Base-by-base conservation (phyloP, 1,284 basidiomycete genomes). In the Malassezia nana region DNA sequence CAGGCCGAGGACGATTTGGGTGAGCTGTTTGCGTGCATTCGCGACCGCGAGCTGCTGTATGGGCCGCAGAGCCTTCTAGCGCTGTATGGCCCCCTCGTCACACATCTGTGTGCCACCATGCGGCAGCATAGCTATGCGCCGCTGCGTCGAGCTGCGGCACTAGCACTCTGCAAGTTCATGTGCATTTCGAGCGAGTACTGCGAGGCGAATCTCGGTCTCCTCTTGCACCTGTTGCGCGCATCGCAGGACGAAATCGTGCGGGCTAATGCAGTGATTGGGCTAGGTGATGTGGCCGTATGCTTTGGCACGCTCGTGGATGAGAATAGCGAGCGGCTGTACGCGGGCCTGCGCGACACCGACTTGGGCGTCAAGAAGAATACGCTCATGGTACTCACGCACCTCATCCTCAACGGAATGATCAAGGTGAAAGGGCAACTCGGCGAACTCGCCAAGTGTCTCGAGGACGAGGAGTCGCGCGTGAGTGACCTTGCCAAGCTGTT, bases 361-460 rank as follows among this genome's bases (percentile, higher is more conserved):
- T 78, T 88, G 4, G 82, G 86, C 40, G 92, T 98, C 58, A 98
- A 96, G 83, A 96, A 98, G 79, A 95, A 96, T 76, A 95, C 92
- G 39, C 80, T 98, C 45, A 98, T 98, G 92, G 92, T 98, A 43
- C 79, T 98, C 55, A 96, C 92, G 3, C 91, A 98, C 76, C 77
- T 98, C 59, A 98, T 98, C 70, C 77, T 96, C 59, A 96, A 96
- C 70, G 92, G 92, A 1, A 96, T 96, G 92, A 89, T 95, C 79
- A 98, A 98, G 76, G 92, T 96, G 70, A 98, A 98, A 76, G 94
- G 94, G 1, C 92, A 98, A 74, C 79, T 96, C 3, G 92, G 94
- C 29, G 94, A 96, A 79, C 95, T 99, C 90, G 94, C 92, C 29
- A 99, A 98, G 77, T 98, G 92, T 69, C 77, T 98, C 18, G 89